These are phyloP conservation scores for Antarctomyces pellizariae DNA, from an alignment of 495 filamentous ascomycete species.

Conservation along the genomic window DNA sequence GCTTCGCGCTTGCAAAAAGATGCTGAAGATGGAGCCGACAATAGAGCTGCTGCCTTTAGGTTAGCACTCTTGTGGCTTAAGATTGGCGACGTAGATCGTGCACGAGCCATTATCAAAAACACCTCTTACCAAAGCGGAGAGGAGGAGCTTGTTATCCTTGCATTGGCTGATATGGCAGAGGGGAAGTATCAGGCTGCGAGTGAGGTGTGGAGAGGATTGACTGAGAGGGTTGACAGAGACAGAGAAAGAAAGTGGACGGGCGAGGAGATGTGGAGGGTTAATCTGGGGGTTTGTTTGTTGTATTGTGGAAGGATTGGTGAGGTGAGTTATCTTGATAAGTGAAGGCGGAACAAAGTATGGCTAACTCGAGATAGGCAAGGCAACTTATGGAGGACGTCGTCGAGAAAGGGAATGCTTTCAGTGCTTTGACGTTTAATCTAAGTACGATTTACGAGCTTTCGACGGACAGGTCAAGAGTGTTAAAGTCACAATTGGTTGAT, in stretches of 20 bases:
- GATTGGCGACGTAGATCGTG: slow-evolving; percentile 52
- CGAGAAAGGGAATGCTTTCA: slow-evolving; percentile 35
- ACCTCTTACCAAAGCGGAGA: slow-evolving; percentile 9
- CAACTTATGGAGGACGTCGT: slow-evolving; percentile 38
- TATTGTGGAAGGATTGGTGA: slow-evolving; percentile 58
- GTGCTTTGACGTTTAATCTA: slow-evolving; percentile 68
- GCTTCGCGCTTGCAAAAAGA: no score
- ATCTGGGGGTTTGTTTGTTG: slow-evolving; percentile 59
- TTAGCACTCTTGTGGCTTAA: slow-evolving; percentile 45
- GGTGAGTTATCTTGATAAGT: slow-evolving; percentile 20
- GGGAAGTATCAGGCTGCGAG: slow-evolving; percentile 42
- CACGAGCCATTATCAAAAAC: slow-evolving; percentile 24
- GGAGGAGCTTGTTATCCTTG: slow-evolving; percentile 23
- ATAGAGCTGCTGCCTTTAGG: slow-evolving; percentile 15
- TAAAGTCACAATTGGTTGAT: slow-evolving; percentile 49
- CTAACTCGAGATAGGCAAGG: slow-evolving; percentile 23
- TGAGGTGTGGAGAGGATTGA: slow-evolving; percentile 35
- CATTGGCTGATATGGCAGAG: slow-evolving; percentile 57
- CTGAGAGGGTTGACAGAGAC: slow-evolving; percentile 14
- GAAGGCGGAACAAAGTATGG: slow-evolving; percentile 2
- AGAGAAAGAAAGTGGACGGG: slow-evolving; percentile 10
- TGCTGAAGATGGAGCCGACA: slow-evolving; percentile 5
- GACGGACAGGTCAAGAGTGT: slow-evolving; percentile 41
- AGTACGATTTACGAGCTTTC: slow-evolving; percentile 82
- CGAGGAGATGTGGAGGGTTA: slow-evolving; percentile 44